These are phyloP conservation scores for Penicillium sp. DNA, from an alignment of 2,329 filamentous ascomycete genomes.

Conservation along the genomic window DNA sequence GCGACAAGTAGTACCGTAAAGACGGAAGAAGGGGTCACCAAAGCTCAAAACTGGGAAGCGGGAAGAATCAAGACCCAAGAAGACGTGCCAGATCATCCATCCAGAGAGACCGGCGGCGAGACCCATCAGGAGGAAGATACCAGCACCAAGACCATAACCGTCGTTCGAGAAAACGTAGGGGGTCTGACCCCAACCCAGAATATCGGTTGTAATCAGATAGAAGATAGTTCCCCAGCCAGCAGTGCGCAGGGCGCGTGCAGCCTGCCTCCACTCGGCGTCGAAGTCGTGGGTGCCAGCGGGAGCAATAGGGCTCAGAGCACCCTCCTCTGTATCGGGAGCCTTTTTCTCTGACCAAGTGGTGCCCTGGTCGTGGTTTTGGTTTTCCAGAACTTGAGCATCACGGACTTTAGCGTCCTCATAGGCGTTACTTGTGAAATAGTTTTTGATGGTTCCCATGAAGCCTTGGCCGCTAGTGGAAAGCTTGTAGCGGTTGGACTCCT, in stretches of 20 bases:
- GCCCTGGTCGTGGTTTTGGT: background rate
- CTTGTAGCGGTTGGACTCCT: slow-evolving; percentile 19
- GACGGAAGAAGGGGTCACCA: slow-evolving; percentile 28
- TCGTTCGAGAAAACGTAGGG: slow-evolving; percentile 28
- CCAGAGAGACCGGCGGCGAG: slow-evolving; percentile 19
- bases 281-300: background rate
- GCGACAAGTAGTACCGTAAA: slow-evolving; percentile 17
- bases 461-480: slow-evolving; percentile 9
- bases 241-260: slow-evolving; percentile 25
- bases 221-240: slow-evolving; percentile 36
- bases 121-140: slow-evolving; percentile 23
- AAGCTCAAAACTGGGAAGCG: slow-evolving; percentile 28
- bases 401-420: slow-evolving; percentile 19
- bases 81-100: slow-evolving; percentile 27
- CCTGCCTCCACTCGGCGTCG: background rate
- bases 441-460: slow-evolving; percentile 18
- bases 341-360: slow-evolving; percentile 5
- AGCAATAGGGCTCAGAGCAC: background rate
- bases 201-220: slow-evolving; percentile 43
- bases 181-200: slow-evolving; percentile 32
- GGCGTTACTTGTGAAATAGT: slow-evolving; percentile 17
- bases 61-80: slow-evolving; percentile 28
- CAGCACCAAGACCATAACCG: slow-evolving; percentile 31
- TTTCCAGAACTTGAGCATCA: background rate
- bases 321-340: background rate